phyloP scores from a whole-genome alignment of 805 yeast genomes.

The Barnettozyma wickerhamii region DNA sequence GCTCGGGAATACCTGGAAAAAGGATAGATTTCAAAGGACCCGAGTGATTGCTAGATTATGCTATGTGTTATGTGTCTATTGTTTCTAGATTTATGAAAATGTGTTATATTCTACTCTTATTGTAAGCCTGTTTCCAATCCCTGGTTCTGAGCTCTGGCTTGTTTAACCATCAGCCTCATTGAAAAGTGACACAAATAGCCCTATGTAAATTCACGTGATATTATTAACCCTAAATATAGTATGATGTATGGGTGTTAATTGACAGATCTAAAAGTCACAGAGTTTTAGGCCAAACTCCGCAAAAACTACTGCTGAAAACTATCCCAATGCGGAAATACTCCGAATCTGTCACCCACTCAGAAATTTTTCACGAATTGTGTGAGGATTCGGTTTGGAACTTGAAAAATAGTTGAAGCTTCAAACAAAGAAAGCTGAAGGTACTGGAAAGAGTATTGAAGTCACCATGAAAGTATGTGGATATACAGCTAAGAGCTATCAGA shows the following conservation, averaged over 20 bases:
- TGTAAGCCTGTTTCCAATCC: background rate
- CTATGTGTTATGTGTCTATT: background rate
- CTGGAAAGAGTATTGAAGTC: conserved; percentile 7
- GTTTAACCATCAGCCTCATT: too few relatives aligned
- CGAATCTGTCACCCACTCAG: conserved; percentile 20
- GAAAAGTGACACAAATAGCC: too few relatives aligned
- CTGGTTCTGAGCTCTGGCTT: too few relatives aligned
- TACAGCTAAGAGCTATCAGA: background rate
- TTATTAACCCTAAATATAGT: background rate
- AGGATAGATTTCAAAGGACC: conserved; percentile 11
- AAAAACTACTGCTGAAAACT: background rate
- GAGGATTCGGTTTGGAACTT: conserved; percentile 20
- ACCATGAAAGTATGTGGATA: conserved; percentile 13
- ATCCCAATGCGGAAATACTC: conserved; percentile 11
- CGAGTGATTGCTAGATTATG: background rate
- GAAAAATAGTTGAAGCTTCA: conserved; percentile 14
- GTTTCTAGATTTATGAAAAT: background rate
- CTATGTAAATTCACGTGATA: conserved; percentile 1
- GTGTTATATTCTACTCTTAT: background rate
- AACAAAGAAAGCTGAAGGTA: conserved; percentile 3
- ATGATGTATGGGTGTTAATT: conserved; percentile 4
- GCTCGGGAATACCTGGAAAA: background rate
- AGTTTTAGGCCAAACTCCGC: background rate
- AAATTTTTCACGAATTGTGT: conserved; percentile 17
- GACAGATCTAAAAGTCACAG: background rate